Conservation (phyloP, 2,329 filamentous ascomycete genomes). For the Zasmidium citrigriseum region DNA sequence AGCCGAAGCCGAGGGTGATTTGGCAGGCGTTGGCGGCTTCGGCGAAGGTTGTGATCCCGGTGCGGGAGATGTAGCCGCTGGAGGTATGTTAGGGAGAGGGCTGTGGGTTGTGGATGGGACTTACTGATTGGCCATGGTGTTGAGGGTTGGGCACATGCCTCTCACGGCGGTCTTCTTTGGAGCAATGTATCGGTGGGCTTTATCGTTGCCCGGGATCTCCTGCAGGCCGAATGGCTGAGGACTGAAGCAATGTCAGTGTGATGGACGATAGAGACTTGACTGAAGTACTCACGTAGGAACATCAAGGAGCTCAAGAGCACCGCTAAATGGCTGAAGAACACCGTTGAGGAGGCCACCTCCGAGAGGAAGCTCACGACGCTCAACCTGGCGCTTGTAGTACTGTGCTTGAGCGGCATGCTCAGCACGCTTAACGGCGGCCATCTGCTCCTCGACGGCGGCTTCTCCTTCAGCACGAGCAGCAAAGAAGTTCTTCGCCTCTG, state of each 20-base stretch:
- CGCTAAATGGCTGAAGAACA: conserved; percentile 29
- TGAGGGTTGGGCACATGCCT: conserved; percentile 30
- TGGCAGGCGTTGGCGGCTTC: conserved; percentile 32
- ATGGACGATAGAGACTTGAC: background rate
- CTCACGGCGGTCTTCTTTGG: conserved; percentile 24
- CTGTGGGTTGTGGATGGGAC: too few species aligned
- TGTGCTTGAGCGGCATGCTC: conserved; percentile 19
- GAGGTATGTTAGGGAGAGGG: too few species aligned
- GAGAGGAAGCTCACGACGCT: conserved; percentile 12
- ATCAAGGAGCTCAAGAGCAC: conserved; percentile 23
- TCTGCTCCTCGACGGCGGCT: conserved; percentile 12
- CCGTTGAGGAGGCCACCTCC: conserved; percentile 26
- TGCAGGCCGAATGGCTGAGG: conserved; percentile 22
- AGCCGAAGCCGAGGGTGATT: conserved; percentile 30
- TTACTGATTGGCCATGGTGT: conserved; percentile 35
- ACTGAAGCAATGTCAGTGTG: conserved; percentile 5
- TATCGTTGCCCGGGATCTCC: conserved; percentile 27
- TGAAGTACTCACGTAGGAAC: conserved; percentile 21
- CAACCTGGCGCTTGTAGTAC: conserved; percentile 21
- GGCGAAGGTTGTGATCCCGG: conserved; percentile 31
- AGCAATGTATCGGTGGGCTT: conserved; percentile 23
- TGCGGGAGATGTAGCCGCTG: conserved; percentile 30
- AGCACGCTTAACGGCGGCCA: conserved; percentile 12
- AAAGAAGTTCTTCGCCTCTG: conserved; percentile 20
- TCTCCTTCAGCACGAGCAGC: conserved; percentile 21